Conservation (phyloP, 345 rosid genomes). For the Hibiscus tridactylites region DNA sequence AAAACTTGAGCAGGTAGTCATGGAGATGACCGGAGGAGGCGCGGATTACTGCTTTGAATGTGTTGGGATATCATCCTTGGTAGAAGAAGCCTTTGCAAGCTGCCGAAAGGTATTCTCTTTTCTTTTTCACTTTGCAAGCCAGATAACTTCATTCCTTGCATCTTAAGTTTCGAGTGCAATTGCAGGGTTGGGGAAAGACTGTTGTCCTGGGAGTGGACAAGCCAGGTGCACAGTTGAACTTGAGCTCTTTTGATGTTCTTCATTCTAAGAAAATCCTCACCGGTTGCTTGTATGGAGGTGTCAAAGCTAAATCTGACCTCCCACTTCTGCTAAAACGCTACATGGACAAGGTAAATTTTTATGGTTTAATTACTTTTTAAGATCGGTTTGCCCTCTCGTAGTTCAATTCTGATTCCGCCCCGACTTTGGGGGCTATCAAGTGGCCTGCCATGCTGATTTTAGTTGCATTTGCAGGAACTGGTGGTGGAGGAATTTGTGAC, state of each 20-base stretch:
- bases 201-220: slow-evolving; percentile 69
- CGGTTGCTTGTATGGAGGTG: slow-evolving; percentile 72
- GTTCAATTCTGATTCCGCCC: too few relatives aligned
- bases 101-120: slow-evolving; percentile 19
- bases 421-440: too few relatives aligned
- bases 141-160: too few relatives aligned
- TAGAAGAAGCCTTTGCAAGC: slow-evolving; percentile 46
- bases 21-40: slow-evolving; percentile 51
- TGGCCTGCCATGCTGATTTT: too few relatives aligned
- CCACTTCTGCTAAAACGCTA: slow-evolving; percentile 68
- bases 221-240: slow-evolving; percentile 45
- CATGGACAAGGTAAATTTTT: slow-evolving; percentile 38
- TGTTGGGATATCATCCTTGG: slow-evolving; percentile 40
- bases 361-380: too few relatives aligned
- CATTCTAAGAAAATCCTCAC: slow-evolving; percentile 42
- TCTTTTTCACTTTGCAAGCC: background rate
- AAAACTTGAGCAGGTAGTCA: slow-evolving; percentile 16
- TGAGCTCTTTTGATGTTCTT: slow-evolving; percentile 52
- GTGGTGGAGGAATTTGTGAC: slow-evolving; percentile 69
- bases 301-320: slow-evolving; percentile 74
- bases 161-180: too few relatives aligned
- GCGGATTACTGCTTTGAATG: slow-evolving; percentile 68
- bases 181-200: slow-evolving; percentile 90
- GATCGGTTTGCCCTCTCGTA: too few relatives aligned
- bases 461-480: slow-evolving; percentile 38